These are phyloP conservation scores for Rutstroemia sp. DNA, from an alignment of 2,329 filamentous ascomycete genomes.

Conservation along the genomic window DNA sequence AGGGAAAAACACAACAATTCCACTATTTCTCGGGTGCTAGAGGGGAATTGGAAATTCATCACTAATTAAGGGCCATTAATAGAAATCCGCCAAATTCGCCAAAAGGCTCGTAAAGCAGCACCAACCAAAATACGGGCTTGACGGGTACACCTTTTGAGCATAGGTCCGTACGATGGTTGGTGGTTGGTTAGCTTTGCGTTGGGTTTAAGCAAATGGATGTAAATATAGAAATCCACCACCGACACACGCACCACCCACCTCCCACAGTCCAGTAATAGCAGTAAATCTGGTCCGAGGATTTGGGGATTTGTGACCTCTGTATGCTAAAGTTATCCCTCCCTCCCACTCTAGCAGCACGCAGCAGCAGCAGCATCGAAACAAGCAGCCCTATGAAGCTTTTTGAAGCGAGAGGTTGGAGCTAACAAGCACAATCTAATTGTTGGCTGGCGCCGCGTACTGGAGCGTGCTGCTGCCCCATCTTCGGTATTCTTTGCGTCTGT, in stretches of 20 bases:
- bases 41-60: conserved; percentile 10
- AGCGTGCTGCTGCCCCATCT: background rate
- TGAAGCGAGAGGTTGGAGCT: too few relatives aligned
- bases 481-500: background rate
- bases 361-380: too few relatives aligned
- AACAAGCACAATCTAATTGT: background rate
- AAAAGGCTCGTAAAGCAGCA: conserved; percentile 15
- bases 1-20: conserved; percentile 10
- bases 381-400: too few relatives aligned
- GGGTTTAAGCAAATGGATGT: conserved; percentile 3
- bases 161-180: background rate
- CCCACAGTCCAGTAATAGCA: background rate
- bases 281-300: too few relatives aligned
- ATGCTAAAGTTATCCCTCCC: too few relatives aligned
- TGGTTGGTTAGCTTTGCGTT: conserved; percentile 13
- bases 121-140: conserved; percentile 19
- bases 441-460: background rate
- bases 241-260: background rate
- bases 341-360: too few relatives aligned
- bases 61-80: conserved; percentile 25
- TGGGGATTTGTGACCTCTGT: too few relatives aligned
- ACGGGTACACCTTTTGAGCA: too few relatives aligned
- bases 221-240: background rate
- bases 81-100: conserved; percentile 13
- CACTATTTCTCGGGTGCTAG: background rate